These are phyloP conservation scores for Dittrichia graveolens DNA, from an alignment of 129 eudicot genomes.

Conservation along the genomic window DNA sequence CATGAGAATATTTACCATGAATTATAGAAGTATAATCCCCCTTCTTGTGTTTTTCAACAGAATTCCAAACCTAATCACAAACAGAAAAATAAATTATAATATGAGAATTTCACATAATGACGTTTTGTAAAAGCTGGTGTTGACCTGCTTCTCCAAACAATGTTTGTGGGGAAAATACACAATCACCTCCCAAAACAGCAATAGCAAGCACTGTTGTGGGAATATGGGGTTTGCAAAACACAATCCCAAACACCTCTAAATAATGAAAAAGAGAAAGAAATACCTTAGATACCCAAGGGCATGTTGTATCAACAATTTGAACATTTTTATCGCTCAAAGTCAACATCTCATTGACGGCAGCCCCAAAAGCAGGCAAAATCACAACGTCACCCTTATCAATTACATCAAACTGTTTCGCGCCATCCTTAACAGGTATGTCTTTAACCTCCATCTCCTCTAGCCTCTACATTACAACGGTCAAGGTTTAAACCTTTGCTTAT, in stretches of 20 bases:
- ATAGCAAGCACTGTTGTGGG: too few relatives aligned
- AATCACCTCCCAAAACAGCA: too few relatives aligned
- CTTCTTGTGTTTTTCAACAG: conserved; percentile 87
- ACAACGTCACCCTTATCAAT: conserved; percentile 83
- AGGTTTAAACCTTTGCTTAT: neutral
- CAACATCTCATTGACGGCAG: conserved; percentile 83
- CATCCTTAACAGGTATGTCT: conserved; percentile 55
- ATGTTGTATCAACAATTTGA: conserved; percentile 91
- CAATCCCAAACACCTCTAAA: neutral
- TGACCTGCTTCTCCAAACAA: too few relatives aligned
- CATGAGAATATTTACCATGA: conserved; percentile 88
- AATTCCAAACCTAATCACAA: conserved; percentile 69
- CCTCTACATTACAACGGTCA: conserved; percentile 49
- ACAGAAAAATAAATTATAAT: conserved; percentile 4
- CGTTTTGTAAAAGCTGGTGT: neutral
- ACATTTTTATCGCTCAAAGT: conserved; percentile 70
- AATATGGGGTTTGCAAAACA: too few relatives aligned
- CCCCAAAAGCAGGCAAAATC: conserved; percentile 93
- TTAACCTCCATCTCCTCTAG: conserved; percentile 78
- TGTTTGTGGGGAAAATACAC: too few relatives aligned
- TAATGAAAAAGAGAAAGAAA: neutral
- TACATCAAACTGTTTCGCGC: conserved; percentile 73
- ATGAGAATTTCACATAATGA: conserved; percentile 7
- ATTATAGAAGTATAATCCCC: conserved; percentile 83
- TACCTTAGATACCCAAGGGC: conserved; percentile 98